phyloP scores from a whole-genome alignment of 148 eudicot genomes.

The Rhododendron henanense region DNA sequence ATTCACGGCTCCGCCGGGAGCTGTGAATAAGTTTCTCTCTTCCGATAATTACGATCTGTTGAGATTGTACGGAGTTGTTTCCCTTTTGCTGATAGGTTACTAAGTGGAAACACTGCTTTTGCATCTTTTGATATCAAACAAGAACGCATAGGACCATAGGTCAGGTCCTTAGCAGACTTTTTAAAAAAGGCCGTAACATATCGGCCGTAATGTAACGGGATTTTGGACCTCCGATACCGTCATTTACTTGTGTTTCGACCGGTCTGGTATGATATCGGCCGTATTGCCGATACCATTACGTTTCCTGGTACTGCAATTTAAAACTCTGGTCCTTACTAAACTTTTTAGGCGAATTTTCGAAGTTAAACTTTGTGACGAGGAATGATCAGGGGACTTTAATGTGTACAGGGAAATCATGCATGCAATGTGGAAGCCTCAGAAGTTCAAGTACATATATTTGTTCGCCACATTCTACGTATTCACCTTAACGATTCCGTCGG shows the following conservation, averaged over 20 bases:
- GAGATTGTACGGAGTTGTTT: background rate
- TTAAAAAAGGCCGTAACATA: too few species aligned
- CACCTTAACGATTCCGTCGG: constrained; percentile 71
- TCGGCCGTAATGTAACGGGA: too few species aligned
- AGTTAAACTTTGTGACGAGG: background rate
- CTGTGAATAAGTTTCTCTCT: too few species aligned
- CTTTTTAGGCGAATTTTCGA: background rate
- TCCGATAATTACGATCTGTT: background rate
- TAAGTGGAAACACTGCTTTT: background rate
- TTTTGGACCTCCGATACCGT: too few species aligned
- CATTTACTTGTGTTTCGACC: too few species aligned
- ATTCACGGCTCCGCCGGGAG: too few species aligned
- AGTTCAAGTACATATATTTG: constrained; percentile 69
- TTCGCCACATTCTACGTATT: constrained; percentile 67
- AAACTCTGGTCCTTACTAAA: background rate
- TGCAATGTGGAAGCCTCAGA: constrained; percentile 74
- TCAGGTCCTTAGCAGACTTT: too few species aligned
- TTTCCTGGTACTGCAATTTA: too few species aligned
- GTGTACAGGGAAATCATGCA: constrained; percentile 64
- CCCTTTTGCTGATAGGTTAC: background rate
- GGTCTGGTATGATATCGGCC: too few species aligned
- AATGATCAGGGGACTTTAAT: background rate
- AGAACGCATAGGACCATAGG: background rate
- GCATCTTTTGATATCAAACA: background rate
- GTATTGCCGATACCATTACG: too few species aligned